Evolutionary conservation across 2,329 filamentous ascomycete genomes (phyloP).

Genomic region (Ascocoryne sarcoides): DNA sequence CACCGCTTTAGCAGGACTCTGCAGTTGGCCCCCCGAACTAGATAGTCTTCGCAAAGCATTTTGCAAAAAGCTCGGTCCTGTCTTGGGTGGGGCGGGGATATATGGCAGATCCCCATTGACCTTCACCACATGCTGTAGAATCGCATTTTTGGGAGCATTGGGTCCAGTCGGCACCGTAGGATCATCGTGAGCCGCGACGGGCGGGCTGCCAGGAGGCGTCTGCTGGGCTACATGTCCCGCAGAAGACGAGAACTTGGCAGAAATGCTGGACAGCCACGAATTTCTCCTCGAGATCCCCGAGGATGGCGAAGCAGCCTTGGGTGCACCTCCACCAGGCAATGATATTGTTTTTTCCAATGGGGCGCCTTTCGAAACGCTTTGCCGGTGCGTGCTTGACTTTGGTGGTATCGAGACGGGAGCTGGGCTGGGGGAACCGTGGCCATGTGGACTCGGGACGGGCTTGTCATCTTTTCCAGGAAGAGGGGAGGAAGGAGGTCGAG

Average conservation of each 20-base stretch:
- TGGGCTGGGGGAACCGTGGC: slow-evolving; percentile 1
- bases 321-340: slow-evolving; percentile 18
- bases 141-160: slow-evolving; percentile 45
- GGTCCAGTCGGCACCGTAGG: slow-evolving; percentile 27
- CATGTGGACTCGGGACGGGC: slow-evolving; percentile 15
- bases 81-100: slow-evolving; percentile 65
- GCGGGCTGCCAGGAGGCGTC: background rate
- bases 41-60: slow-evolving; percentile 77
- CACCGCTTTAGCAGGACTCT: slow-evolving; percentile 34
- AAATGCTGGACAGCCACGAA: slow-evolving; percentile 91
- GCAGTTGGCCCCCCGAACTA: slow-evolving; percentile 45
- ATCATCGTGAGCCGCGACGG: slow-evolving; percentile 23
- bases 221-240: slow-evolving; percentile 6
- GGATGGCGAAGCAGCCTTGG: slow-evolving; percentile 19
- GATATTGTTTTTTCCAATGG: slow-evolving; percentile 21
- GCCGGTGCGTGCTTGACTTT: slow-evolving; percentile 20
- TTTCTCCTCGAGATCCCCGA: slow-evolving; percentile 39
- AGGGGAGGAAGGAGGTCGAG: background rate
- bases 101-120: slow-evolving; percentile 58
- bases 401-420: slow-evolving; percentile 1
- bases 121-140: slow-evolving; percentile 47
- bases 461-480: slow-evolving; percentile 8
- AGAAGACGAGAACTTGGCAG: slow-evolving; percentile 76
- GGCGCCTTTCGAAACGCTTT: slow-evolving; percentile 17
- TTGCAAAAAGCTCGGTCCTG: slow-evolving; percentile 62